Evolutionary conservation across 1,139 yeast species (phyloP), one percentile per base, ranked within the genome.

Genomic region (Yamadazyma atlantica): DNA sequence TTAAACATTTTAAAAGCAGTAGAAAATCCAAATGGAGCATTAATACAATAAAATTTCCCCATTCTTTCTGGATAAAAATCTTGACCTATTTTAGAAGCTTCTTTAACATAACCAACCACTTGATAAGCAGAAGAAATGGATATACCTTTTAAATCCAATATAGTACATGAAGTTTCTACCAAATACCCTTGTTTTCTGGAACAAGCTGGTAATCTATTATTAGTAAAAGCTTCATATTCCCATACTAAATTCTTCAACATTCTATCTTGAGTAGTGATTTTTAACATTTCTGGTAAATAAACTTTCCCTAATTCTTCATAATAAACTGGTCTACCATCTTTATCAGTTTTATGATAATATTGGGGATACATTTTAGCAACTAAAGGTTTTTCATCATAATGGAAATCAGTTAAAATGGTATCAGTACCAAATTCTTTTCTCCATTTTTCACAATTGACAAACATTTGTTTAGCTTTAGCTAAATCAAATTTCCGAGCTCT

Each of bases 41-140:
- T 92, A 66, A 92, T 87, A 56, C 90, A 72, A 68, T 88, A 92
- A 60, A 92, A 92, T 66, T 88, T 89, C 56, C 98, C 97, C 97
- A 92, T 90, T 67, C 98, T 85, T 73, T 92, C 98, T n/a, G 98
- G 98, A 63, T 92, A 92, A 66, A 85, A 92, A 71, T 92, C 88
- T 69, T 92, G 98, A 46, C 97, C 97, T 57, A 92, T 88, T 54
- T 77, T 71, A 15, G 96, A 86, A 19, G 98, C 97, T 64, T 89
- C 96, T 60, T 83, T 80, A 40, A 92, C 95, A 64, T 90, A 92
- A 18, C 84, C 74, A 52, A 89, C 74, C 34, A 92, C 98, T 60
- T 84, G 87, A 47, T 84, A 80, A 28, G 96, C 96, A 36, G 94
- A 69, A 24, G 84, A 69, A 46, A 92, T 71, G 19, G 96, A 87